Evolutionary conservation across 1,139 yeast species (phyloP), one percentile per base, ranked within the genome.

Genomic region (Candida dubliniensis): DNA sequence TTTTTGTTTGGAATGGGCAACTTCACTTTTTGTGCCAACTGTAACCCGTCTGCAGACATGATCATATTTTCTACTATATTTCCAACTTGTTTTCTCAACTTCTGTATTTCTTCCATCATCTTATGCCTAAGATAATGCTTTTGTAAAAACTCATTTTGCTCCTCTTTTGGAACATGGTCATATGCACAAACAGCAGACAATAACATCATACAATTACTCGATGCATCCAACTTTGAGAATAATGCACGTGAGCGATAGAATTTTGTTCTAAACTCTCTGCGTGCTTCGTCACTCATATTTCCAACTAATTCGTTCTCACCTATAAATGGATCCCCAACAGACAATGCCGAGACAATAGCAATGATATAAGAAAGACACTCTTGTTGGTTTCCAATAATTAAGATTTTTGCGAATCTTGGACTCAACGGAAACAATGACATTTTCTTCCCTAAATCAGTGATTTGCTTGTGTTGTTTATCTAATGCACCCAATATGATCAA

Each of bases 361-460:
- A 93, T 82, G 25, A 93, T 74, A 57, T 88, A 93, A 0, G 96
- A 90, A 47, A 93, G 69, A 64, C 98, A 91, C 4, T 79, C 84
- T 44, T 79, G 81, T 61, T 93, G 97, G 60, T 90, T 88, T 8
- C 96, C 96, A 34, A 91, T 79, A 35, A 91, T 76, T 48, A 95
- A 72, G 76, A 95, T 89, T 59, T 91, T 91, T 4, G 99, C 84
- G 63, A 86, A 95, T 42, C 99, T 73, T 3, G 99, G 99, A 59
- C 95, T 85, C 55, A 95, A 73, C 33, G 99, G 99, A 73, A 93
- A 93, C 47, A 82, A 66, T 46, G 96, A 80, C 96, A 95, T 95
- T 40, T 82, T 81, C 52, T 70, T 79, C 32, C 99, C 99, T 42
- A 90, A 69, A 0, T 80, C 82, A 0, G 98, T 91, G 31, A 95